A percentile compares a stretch with the other conserved stretches of the same genome.
Evolutionary conservation across 1,284 basidiomycete species (phyloP).

Genomic region (Sparassis latifolia): DNA sequence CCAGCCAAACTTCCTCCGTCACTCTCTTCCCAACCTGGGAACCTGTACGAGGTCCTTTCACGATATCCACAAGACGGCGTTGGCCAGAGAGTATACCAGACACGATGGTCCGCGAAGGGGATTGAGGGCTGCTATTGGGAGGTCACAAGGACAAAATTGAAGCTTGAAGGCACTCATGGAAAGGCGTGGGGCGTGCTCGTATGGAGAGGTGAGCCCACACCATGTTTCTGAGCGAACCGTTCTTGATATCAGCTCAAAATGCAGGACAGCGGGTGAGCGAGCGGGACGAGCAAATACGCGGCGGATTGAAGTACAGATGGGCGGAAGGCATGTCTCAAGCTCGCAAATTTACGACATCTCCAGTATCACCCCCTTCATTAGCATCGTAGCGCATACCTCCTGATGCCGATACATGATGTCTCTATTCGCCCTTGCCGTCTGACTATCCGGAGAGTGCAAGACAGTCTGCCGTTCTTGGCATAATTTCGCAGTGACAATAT

Average conservation of each 20-base stretch:
- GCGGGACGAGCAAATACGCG: conserved; percentile 45
- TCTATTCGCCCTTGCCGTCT: too few species aligned
- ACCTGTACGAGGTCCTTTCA: conserved; percentile 65
- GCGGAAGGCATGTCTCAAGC: conserved; percentile 39
- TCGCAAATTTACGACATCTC: neutral
- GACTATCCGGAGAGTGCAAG: too few species aligned
- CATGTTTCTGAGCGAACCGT: neutral
- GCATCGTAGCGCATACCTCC: too few species aligned
- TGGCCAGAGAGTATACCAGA: conserved; percentile 62
- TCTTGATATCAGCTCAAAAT: neutral
- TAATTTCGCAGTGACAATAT: too few species aligned
- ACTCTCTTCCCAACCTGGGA: conserved; percentile 48
- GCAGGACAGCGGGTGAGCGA: conserved; percentile 45
- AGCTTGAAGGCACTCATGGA: conserved; percentile 64
- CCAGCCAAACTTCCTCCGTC: conserved; percentile 49
- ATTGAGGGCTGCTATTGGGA: conserved; percentile 66
- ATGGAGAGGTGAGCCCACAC: conserved; percentile 67
- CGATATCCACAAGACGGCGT: conserved; percentile 60
- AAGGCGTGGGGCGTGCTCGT: conserved; percentile 72
- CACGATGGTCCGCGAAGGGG: conserved; percentile 64
- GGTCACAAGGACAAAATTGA: conserved; percentile 61
- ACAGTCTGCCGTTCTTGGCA: too few species aligned
- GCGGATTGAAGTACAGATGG: conserved; percentile 60
- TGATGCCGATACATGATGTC: too few species aligned
- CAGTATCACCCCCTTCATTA: too few species aligned